A percentile compares a stretch with the other conserved stretches of the same genome.
Conservation (phyloP, 495 filamentous ascomycete genomes). For the Bacidia gigantensis region DNA sequence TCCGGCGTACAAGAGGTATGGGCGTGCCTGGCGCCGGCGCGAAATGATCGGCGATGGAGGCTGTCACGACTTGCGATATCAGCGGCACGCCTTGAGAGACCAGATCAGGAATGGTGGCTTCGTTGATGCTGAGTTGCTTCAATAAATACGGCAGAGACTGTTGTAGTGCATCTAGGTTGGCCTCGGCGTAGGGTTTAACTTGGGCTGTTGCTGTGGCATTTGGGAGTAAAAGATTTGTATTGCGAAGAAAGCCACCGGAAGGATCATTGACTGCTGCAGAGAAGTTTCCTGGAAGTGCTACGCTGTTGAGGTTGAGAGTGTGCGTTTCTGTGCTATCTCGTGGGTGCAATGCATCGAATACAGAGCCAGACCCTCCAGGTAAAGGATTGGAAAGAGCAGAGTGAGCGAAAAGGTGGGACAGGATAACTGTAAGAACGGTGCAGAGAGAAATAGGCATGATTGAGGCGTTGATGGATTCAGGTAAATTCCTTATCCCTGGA, state of each 20-base stretch:
- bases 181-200: not conserved
- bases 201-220: not conserved
- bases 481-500: too few species aligned
- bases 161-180: not conserved
- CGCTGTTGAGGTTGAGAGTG: not conserved
- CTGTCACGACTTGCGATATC: not conserved
- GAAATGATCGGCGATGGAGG: not conserved
- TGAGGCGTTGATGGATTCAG: too few species aligned
- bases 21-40: not conserved
- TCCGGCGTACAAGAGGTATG: not conserved
- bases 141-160: not conserved
- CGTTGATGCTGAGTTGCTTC: not conserved
- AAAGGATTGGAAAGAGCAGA: too few species aligned
- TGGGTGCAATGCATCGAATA: not conserved
- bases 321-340: not conserved
- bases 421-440: too few species aligned
- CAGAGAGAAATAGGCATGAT: too few species aligned
- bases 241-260: not conserved
- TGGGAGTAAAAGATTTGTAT: not conserved
- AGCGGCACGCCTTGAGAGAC: not conserved
- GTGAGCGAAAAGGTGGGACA: too few species aligned
- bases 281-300: not conserved
- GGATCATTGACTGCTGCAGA: not conserved
- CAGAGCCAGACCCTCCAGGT: too few species aligned
- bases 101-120: not conserved